Percentiles rank a stretch among this genome's conserved stretches.
Conservation (phyloP, 2,329 filamentous ascomycete species). For the Sporothrix variecibatus region DNA sequence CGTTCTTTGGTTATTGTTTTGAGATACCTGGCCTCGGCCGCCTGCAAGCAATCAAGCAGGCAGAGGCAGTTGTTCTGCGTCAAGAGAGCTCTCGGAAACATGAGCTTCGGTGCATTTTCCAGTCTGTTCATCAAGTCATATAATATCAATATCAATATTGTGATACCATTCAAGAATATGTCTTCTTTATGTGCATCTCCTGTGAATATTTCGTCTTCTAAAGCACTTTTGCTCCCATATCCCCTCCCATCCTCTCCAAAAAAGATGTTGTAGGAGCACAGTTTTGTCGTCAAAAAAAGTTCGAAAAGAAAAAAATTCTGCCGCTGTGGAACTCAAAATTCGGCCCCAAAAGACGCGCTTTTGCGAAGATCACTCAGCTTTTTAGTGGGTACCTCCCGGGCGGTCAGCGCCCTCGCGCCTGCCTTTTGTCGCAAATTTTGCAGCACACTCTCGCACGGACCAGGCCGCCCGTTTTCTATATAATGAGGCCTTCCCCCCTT, state of each 20-base stretch:
- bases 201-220: background rate
- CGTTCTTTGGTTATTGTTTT: background rate
- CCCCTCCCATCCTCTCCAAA: background rate
- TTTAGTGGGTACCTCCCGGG: background rate
- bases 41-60: background rate
- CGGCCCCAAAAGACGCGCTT: background rate
- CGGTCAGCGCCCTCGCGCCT: conserved; percentile 5
- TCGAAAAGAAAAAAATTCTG: conserved; percentile 11
- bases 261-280: background rate
- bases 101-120: background rate
- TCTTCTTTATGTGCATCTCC: no score
- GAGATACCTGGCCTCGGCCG: background rate
- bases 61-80: background rate
- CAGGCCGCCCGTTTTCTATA: conserved; percentile 42
- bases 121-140: background rate
- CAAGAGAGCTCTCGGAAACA: background rate
- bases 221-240: background rate
- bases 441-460: conserved; percentile 24
- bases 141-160: background rate
- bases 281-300: background rate
- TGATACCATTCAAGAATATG: background rate
- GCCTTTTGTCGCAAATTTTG: background rate
- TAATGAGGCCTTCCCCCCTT: conserved; percentile 38
- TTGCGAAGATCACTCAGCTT: background rate
- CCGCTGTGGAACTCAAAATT: conserved; percentile 12